Conservation (phyloP, 1,284 basidiomycete species). For the Microbotryum lychnidis-dioicae region DNA sequence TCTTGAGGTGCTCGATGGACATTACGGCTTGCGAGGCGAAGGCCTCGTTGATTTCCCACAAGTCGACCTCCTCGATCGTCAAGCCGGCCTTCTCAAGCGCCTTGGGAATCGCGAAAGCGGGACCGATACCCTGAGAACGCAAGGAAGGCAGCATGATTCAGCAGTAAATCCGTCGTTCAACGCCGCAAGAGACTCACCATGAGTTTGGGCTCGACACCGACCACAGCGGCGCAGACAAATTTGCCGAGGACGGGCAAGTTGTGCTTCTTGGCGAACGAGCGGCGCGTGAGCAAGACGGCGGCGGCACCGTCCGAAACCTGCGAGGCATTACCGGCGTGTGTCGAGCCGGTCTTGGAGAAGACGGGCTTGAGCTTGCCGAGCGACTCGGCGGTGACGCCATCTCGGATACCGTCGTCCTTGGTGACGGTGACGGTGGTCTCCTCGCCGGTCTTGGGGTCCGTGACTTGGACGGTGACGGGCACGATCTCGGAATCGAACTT, state of each 20-base stretch:
- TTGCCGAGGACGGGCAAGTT: conserved; percentile 89
- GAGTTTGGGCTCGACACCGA: conserved; percentile 60
- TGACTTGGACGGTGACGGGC: conserved; percentile 57
- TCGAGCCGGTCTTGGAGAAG: conserved; percentile 78
- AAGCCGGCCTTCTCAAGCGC: conserved; percentile 67
- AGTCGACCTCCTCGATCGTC: conserved; percentile 65
- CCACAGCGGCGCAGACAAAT: conserved; percentile 66
- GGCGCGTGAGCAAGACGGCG: conserved; percentile 79
- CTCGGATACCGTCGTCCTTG: conserved; percentile 81
- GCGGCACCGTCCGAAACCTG: conserved; percentile 90
- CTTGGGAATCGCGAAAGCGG: conserved; percentile 83
- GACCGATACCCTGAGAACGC: conserved; percentile 54
- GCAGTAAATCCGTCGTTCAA: conserved; percentile 2
- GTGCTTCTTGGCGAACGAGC: conserved; percentile 77
- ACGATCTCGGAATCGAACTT: conserved; percentile 90
- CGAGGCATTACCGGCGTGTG: conserved; percentile 59
- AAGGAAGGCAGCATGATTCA: neutral
- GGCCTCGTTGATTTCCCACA: conserved; percentile 76
- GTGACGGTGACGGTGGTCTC: conserved; percentile 70
- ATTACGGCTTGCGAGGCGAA: conserved; percentile 45
- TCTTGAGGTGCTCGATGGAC: conserved; percentile 50
- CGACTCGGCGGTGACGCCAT: conserved; percentile 78
- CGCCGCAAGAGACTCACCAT: conserved; percentile 49
- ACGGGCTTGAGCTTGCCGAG: conserved; percentile 88
- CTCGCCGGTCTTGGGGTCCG: conserved; percentile 79